Evolutionary conservation across 768 basidiomycete species (phyloP), one percentile per base, ranked within the genome.

Genomic region (Gymnopilus junonius): DNA sequence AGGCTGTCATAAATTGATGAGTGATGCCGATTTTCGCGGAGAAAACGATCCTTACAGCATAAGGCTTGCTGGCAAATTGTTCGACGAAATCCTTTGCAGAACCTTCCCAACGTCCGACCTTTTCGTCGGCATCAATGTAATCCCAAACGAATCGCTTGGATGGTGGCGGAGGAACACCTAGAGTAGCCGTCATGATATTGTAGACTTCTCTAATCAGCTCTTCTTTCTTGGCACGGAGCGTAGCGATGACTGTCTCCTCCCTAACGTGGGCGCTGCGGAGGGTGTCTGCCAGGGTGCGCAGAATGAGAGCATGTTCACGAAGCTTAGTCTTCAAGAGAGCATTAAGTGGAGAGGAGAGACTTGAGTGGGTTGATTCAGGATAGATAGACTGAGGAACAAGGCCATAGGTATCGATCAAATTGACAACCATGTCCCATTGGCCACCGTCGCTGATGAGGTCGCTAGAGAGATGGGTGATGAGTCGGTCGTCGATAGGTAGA

Each of bases 391-490:
- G 92, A 2, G 97, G 97, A 20, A 98, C 87, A 40, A 96, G 78
- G 50, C 97, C 97, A 71, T 97, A 97, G 45, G 82, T 90, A 82
- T 83, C 79, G 50, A 82, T 70, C 63, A 82, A 76, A 66, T 80
- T 86, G 67, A 85, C 82, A 6, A 78, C 88, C 95, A 97, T 98
- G 71, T 98, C 96, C 90, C 92, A 96, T 74, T 97, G 95, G 8
- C 95, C 96, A 54, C 95, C 95, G 71, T 97, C 95, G 68, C 87
- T 89, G 72, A 97, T 88, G 45, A 93, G 92, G 63, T 90, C 91
- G 7, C 76, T 71, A 8, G 91, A 84, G 48, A 98, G 85, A 78
- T 90, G 89, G 55, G 80, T 85, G 58, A 97, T 80, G n/a, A 95
- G 82, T 8, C 96, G 87, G 70, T 93, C 89, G 58, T 97, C 93